Evolutionary conservation across 2,329 filamentous ascomycete genomes (phyloP).

Genomic region (Sporothrix brasiliensis): DNA sequence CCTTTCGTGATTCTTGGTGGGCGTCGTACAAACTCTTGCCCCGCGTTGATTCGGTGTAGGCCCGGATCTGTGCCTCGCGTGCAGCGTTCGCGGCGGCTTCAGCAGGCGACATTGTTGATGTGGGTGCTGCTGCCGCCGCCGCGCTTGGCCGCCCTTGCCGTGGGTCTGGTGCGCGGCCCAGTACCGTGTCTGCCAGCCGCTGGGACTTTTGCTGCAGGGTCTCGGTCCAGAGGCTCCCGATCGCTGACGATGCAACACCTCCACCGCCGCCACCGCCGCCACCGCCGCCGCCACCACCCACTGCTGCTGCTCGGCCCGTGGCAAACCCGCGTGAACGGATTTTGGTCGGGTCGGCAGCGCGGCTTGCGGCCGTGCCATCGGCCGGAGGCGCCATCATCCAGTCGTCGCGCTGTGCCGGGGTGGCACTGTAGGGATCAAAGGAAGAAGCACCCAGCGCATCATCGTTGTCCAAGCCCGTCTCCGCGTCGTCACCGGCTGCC

Average conservation of each 20-base stretch:
- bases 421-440: constrained; percentile 48
- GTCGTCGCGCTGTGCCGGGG: constrained; percentile 71
- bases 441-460: constrained; percentile 34
- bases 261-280: constrained; percentile 40
- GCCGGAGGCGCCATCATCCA: constrained; percentile 78
- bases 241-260: constrained; percentile 41
- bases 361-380: constrained; percentile 54
- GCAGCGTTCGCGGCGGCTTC: constrained; percentile 60
- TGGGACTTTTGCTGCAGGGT: constrained; percentile 85
- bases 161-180: constrained; percentile 64
- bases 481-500: not conserved
- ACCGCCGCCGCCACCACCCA: constrained; percentile 34
- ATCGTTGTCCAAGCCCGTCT: not conserved
- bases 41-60: constrained; percentile 57
- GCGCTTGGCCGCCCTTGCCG: constrained; percentile 55
- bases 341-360: constrained; percentile 78
- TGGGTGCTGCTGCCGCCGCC: constrained; percentile 36
- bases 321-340: constrained; percentile 81
- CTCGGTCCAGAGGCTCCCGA: constrained; percentile 83
- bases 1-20: constrained; percentile 51
- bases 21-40: constrained; percentile 63
- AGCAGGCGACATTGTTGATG: constrained; percentile 40
- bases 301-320: constrained; percentile 55
- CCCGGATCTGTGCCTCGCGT: constrained; percentile 51
- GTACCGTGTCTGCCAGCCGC: constrained; percentile 76